These are phyloP conservation scores for Nannizziopsis barbatae DNA, from an alignment of 2,329 filamentous ascomycete species.

Conservation along the genomic window DNA sequence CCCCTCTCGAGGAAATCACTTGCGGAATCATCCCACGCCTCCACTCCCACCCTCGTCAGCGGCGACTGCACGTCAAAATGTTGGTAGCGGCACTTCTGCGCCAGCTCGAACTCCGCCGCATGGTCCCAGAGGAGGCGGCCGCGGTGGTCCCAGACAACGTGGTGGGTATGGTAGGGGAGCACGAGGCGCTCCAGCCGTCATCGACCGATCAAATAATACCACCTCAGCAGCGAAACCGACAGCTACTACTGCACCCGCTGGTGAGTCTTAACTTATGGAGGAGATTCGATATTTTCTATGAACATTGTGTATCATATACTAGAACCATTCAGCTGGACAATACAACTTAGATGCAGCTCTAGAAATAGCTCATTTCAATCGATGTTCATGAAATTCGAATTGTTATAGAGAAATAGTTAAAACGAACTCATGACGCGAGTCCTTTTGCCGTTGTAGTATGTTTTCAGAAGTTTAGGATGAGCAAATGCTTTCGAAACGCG, in stretches of 20 bases:
- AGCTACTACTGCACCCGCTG: background rate
- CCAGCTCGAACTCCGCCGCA: constrained; percentile 3
- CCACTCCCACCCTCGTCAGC: background rate
- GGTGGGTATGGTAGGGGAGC: constrained; percentile 5
- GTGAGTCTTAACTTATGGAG: too few relatives aligned
- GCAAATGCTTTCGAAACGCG: too few relatives aligned
- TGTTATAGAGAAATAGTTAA: too few relatives aligned
- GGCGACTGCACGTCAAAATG: background rate
- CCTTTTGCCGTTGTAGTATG: too few relatives aligned
- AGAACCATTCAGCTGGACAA: too few relatives aligned
- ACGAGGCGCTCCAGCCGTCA: background rate
- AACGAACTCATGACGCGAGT: too few relatives aligned
- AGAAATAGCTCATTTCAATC: too few relatives aligned
- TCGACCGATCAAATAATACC: background rate
- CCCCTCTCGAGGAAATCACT: constrained; percentile 10
- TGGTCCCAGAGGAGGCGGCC: constrained; percentile 6
- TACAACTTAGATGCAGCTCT: too few relatives aligned
- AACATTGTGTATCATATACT: too few relatives aligned
- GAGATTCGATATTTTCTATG: background rate
- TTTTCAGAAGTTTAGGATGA: too few relatives aligned
- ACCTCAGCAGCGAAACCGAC: background rate
- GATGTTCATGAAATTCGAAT: too few relatives aligned
- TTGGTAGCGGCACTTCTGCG: background rate
- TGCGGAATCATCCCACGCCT: constrained; percentile 7
- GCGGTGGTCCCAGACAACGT: constrained; percentile 6